A percentile compares a stretch with the other conserved stretches of the same genome.
phyloP scores from a whole-genome alignment of 306 rosid genomes.

The Chamaecrista fasciculata region DNA sequence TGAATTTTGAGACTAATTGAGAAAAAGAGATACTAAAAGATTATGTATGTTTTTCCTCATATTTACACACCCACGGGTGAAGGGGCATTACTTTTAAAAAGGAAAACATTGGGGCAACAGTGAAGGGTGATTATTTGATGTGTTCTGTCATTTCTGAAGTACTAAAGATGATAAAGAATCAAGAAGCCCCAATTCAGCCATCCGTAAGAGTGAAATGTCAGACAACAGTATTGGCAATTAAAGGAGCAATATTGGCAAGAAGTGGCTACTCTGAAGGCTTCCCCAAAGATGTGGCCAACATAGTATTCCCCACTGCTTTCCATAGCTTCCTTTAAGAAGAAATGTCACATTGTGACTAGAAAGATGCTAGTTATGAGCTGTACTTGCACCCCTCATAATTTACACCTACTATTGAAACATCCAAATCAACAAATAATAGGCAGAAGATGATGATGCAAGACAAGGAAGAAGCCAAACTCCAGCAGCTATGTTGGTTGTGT shows the following conservation, averaged over 20 bases:
- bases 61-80: no score
- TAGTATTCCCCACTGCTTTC: background rate
- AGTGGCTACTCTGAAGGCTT: background rate
- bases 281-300: background rate
- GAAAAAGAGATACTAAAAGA: background rate
- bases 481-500: background rate
- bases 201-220: background rate
- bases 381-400: background rate
- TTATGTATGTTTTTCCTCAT: no score
- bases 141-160: background rate
- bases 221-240: no score
- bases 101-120: no score
- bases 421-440: background rate
- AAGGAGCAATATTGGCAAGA: background rate
- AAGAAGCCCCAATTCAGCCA: background rate
- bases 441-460: background rate
- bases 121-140: slow-evolving; percentile 7
- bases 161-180: no score
- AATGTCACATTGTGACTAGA: background rate
- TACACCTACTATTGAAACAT: background rate
- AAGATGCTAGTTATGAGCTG: background rate
- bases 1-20: background rate
- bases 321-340: background rate
- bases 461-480: background rate
- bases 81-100: no score